These are phyloP conservation scores for Ophiocordyceps camponoti-saundersi DNA, from an alignment of 2,329 filamentous ascomycete genomes.

Conservation along the genomic window DNA sequence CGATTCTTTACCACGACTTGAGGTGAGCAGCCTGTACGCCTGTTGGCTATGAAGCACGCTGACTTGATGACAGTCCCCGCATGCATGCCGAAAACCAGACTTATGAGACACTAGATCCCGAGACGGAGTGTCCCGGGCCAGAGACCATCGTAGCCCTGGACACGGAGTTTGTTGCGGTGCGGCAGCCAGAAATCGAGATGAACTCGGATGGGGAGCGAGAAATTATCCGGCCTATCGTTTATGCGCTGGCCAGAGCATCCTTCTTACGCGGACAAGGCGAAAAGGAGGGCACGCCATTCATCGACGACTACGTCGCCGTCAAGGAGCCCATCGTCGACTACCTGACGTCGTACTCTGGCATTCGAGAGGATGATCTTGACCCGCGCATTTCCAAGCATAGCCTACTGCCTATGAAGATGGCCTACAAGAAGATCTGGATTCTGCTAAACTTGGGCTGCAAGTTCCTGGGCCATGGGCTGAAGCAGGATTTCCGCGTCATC, in stretches of 20 bases:
- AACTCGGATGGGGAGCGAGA: constrained; percentile 86
- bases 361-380: constrained; percentile 72
- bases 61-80: constrained; percentile 20
- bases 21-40: constrained; percentile 19
- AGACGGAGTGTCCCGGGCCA: constrained; percentile 48
- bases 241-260: constrained; percentile 83
- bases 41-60: constrained; percentile 1
- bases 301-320: constrained; percentile 93
- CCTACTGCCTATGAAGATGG: constrained; percentile 72
- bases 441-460: constrained; percentile 85
- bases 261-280: constrained; percentile 69
- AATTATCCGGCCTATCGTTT: constrained; percentile 78
- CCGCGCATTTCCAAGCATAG: constrained; percentile 62
- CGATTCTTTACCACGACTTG: constrained; percentile 61
- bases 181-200: constrained; percentile 89
- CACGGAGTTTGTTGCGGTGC: constrained; percentile 87
- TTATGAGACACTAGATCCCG: constrained; percentile 39
- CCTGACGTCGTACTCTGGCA: constrained; percentile 84
- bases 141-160: constrained; percentile 76
- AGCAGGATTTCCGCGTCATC: constrained; percentile 92
- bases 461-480: constrained; percentile 85
- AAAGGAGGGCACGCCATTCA: constrained; percentile 70
- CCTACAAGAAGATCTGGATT: constrained; percentile 97
- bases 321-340: constrained; percentile 89
- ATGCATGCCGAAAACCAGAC: constrained; percentile 26